Evolutionary conservation across 2,329 filamentous ascomycete genomes (phyloP).

Genomic region (Fusarium setosum): DNA sequence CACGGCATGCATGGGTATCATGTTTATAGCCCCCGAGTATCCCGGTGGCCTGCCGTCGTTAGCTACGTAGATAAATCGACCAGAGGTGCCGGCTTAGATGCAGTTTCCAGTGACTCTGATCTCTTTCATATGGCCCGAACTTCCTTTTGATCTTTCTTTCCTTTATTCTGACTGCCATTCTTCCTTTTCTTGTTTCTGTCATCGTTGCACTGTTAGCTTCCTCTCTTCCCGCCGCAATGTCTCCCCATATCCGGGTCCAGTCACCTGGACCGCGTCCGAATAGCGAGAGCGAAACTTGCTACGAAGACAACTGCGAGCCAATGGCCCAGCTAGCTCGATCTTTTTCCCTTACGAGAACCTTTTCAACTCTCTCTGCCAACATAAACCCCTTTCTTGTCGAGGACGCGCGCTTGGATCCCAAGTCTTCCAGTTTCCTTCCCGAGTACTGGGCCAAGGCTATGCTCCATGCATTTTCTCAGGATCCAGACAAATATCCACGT

Average conservation of each 20-base stretch:
- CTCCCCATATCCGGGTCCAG: neutral
- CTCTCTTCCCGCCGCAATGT: neutral
- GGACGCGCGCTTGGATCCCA: slow-evolving; percentile 25
- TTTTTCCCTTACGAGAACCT: slow-evolving; percentile 27
- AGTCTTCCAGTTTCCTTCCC: slow-evolving; percentile 16
- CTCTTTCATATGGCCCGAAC: no score
- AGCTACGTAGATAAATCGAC: neutral
- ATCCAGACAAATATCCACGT: slow-evolving; percentile 25
- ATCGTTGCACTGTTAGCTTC: no score
- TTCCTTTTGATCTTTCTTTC: no score
- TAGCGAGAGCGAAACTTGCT: slow-evolving; percentile 7
- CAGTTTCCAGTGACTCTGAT: no score
- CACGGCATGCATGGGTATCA: neutral
- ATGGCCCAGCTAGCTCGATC: slow-evolving; percentile 23
- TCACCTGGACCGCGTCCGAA: neutral
- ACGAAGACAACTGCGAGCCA: slow-evolving; percentile 8
- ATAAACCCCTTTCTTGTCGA: slow-evolving; percentile 18
- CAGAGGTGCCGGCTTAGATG: no score
- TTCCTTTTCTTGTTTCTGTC: no score
- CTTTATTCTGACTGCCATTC: no score
- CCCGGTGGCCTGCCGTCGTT: neutral
- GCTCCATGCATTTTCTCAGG: slow-evolving; percentile 32
- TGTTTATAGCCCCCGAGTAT: neutral
- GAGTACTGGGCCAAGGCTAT: slow-evolving; percentile 18
- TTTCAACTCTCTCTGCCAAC: slow-evolving; percentile 8